Conservation (phyloP, 306 rosid species). For the Mucuna pruriens region DNA sequence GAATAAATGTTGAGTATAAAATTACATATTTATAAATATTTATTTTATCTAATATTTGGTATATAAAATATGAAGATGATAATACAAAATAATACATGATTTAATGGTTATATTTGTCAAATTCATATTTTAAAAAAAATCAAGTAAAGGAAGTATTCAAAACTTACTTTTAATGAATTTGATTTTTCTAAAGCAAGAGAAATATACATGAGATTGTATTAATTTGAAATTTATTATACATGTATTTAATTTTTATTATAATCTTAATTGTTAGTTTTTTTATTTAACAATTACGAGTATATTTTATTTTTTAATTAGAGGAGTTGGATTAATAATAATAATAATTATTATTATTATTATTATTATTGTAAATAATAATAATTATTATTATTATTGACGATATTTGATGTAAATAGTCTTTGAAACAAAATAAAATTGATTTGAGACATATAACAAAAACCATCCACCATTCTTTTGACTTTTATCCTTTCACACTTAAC, state of each 20-base stretch:
- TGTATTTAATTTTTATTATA: not conserved
- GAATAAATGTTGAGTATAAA: no score
- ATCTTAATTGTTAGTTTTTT: not conserved
- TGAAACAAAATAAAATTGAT: not conserved
- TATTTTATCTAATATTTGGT: no score
- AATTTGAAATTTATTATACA: not conserved
- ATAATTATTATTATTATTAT: no score
- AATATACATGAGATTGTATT: not conserved
- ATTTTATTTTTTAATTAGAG: not conserved
- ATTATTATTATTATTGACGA: no score
- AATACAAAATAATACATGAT: no score
- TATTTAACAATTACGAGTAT: not conserved
- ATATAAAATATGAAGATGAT: no score
- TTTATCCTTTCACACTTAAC: constrained; percentile 9
- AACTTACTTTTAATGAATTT: no score
- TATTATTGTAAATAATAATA: no score
- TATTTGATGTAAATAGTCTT: not conserved
- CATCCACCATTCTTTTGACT: not conserved
- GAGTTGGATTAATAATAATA: no score
- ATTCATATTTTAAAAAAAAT: not conserved
- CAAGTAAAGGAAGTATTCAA: not conserved
- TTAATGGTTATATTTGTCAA: not conserved
- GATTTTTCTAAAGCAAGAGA: no score
- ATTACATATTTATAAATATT: no score
- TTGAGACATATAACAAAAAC: not conserved